Base-by-base conservation (phyloP, 345 rosid genomes). In the Lumnitzera racemosa region DNA sequence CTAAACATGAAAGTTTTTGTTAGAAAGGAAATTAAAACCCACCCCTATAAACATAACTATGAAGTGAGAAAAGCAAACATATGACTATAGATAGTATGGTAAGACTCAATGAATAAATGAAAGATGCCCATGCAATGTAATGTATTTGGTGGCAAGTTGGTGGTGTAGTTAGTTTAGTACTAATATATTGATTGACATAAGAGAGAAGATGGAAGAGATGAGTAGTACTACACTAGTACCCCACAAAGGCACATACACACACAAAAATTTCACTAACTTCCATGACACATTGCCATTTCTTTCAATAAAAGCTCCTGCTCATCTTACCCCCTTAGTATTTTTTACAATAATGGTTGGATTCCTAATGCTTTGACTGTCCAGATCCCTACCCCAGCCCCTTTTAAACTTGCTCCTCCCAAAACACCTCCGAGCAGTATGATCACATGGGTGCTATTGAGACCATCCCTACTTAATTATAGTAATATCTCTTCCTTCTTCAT, bases 321-420 rank as follows among this genome's bases (percentile, higher is more conserved):
- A n/a, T 53, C 69, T 55, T 58, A 61, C 67, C 72, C 67, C 72
- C 65, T 36, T 36, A 1, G 43, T 74, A 67, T 59, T 52, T 62
- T 61, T 41, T 66, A 58, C 70, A 43, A 58, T 17, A 12, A 56
- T 16, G 52, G 65, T 64, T 70, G 67, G 72, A 24, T 68, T 77
- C 73, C 87, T 80, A 52, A 82, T 55, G 78, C 49, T 71, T 77
- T 82, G 80, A 79, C 79, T 55, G 62, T 57, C 56, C 53, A 16
- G 24, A 49, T 52, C 41, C 51, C 54, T 24, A 41, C 24, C 3
- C 59, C 24, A 20, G 17, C 59, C 20, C 20, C 12, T 11, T 24
- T 29, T 9, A 36, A 7, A 9, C 43, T 36, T 47, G 70, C 62
- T 41, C 54, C 61, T 6, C 11, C 60, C 49, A 65, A 15, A 55